Evolutionary conservation across 2,329 filamentous ascomycete species (phyloP).

Genomic region (Xylaria digitata): DNA sequence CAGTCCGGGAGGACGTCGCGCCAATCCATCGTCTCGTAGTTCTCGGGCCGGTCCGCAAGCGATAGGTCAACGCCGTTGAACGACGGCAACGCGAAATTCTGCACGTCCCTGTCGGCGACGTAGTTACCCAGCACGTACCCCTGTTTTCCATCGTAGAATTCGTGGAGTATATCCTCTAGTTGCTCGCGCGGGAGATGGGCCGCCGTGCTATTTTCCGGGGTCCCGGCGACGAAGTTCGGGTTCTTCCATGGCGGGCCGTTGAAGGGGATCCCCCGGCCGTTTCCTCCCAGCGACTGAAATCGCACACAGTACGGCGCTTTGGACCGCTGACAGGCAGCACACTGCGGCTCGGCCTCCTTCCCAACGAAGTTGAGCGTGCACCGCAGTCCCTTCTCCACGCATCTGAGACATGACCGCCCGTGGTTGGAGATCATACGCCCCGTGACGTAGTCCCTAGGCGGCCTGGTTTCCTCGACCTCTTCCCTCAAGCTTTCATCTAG

Average conservation of each 20-base stretch:
- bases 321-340: constrained; percentile 42
- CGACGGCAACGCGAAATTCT: constrained; percentile 36
- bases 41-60: neutral
- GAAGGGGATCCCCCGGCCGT: neutral
- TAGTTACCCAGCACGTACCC: constrained; percentile 33
- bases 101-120: constrained; percentile 9
- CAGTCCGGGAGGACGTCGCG: constrained; percentile 36
- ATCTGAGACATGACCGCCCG: constrained; percentile 42
- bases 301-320: constrained; percentile 39
- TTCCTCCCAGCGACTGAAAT: neutral
- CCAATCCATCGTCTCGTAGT: constrained; percentile 36
- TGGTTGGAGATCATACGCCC: constrained; percentile 37
- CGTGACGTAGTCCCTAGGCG: constrained; percentile 35
- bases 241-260: constrained; percentile 42
- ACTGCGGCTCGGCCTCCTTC: constrained; percentile 36
- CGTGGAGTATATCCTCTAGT: constrained; percentile 36
- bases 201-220: neutral
- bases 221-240: constrained; percentile 41
- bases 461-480: neutral
- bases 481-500: constrained; percentile 1
- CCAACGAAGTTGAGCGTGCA: constrained; percentile 44
- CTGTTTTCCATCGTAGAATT: constrained; percentile 33
- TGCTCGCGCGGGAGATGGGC: constrained; percentile 10
- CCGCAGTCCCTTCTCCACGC: constrained; percentile 39
- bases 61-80: constrained; percentile 39